Percentiles rank a stretch among this genome's conserved stretches.
phyloP scores from a whole-genome alignment of 352 stramenopile species.

The Phytopythium cucurbitacearum region DNA sequence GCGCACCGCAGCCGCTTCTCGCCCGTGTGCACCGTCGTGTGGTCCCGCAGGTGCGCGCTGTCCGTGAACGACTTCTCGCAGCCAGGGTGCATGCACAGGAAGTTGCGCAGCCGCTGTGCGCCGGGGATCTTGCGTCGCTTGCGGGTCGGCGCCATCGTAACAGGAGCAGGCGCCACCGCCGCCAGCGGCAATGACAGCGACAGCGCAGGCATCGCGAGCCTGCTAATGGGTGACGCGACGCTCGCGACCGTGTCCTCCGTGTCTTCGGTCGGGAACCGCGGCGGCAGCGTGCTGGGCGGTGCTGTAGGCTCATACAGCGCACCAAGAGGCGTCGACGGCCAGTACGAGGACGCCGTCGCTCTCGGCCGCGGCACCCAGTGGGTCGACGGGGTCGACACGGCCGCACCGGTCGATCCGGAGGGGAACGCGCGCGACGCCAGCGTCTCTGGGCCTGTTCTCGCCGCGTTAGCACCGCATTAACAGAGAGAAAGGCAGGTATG shows the following conservation, averaged over 20 bases:
- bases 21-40: constrained; percentile 70
- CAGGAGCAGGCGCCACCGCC: neutral
- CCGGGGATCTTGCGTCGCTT: constrained; percentile 41
- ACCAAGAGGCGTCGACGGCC: neutral
- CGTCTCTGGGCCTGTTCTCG: too few relatives aligned
- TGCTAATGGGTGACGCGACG: too few relatives aligned
- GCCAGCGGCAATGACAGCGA: constrained; percentile 6
- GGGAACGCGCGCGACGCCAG: too few relatives aligned
- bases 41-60: constrained; percentile 61
- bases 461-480: too few relatives aligned
- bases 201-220: neutral
- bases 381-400: too few relatives aligned
- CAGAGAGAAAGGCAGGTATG: too few relatives aligned
- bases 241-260: constrained; percentile 1
- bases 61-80: constrained; percentile 71
- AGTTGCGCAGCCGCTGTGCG: constrained; percentile 57
- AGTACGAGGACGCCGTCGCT: neutral
- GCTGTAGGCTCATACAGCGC: constrained; percentile 3
- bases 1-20: constrained; percentile 54
- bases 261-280: neutral
- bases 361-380: too few relatives aligned
- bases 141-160: neutral
- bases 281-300: neutral
- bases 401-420: too few relatives aligned
- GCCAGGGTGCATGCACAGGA: constrained; percentile 58